Base-by-base conservation (phyloP, 352 stramenopile genomes). In the Globisporangium recalcitrans region DNA sequence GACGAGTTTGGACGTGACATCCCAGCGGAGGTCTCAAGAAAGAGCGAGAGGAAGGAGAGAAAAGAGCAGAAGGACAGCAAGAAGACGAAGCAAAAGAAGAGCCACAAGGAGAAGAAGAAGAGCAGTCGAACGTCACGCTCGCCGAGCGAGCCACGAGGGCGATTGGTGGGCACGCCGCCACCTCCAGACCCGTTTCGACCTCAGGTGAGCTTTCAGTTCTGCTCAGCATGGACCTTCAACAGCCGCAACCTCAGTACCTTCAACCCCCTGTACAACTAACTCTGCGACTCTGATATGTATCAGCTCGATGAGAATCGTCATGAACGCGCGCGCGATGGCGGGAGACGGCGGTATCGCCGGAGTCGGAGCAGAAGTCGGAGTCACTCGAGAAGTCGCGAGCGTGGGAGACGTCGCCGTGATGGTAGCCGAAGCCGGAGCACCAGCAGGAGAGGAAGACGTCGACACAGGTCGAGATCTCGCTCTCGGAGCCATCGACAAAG, bases 1-100 rank as follows among this genome's bases (percentile, higher is more conserved):
- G 85, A 95, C 62, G 85, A 95, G 53, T 95, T 93, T 62, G 85
- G 85, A 26, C 83, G 85, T 5, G 84, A 93, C 47, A 60, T 92
- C 21, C 38, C 46, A 19, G 52, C 27, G 21, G 68, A 72, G 13
- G 52, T 73, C 8, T 64, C 70, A 48, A 34, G 38, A 3, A 53
- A 42, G 29, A 64, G 13, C 68, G 65, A 44, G 6, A 49, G 24
- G 44, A 70, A 71, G 22, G 78, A 67, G 44, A 61, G 16, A 11
- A 46, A 46, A 21, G 38, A 46, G 16, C 14, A 26, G 13, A 73
- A 67, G 32, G 34, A 53, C 4, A 32, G 66, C 26, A 64, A 74
- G 31, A 69, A 73, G 47, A 60, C 57, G 21, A 70, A 70, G 51
- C 27, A 69, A 73, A 42, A 60, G 60, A n/a, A 70, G 51, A 44